Conservation (phyloP, 176 grass and related monocot genomes). For the Calamus simplicifolius region DNA sequence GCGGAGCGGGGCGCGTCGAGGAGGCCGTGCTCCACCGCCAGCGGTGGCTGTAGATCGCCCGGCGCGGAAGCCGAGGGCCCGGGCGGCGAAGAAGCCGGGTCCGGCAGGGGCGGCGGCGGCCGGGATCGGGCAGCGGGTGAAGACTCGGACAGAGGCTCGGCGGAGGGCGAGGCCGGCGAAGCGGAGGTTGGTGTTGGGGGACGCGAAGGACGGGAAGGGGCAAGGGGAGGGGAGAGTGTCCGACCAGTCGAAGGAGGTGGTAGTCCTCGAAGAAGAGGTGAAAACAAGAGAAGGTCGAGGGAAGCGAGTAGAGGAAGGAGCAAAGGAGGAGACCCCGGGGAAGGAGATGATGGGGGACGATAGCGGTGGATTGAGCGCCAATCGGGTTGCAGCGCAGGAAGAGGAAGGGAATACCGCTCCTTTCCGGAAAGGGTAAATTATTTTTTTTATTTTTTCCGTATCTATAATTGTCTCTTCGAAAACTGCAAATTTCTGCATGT, state of each 20-base stretch:
- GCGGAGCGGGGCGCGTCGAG: constrained; percentile 9
- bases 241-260: constrained; percentile 1
- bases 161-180: too few species aligned
- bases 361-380: constrained; percentile 19
- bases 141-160: too few species aligned
- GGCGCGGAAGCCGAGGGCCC: constrained; percentile 23
- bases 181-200: too few species aligned
- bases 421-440: constrained; percentile 15
- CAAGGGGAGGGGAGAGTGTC: background rate
- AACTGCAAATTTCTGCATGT: background rate
- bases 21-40: constrained; percentile 14
- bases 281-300: background rate
- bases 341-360: constrained; percentile 9
- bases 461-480: background rate
- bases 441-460: background rate
- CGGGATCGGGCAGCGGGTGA: too few species aligned
- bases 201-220: background rate
- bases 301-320: constrained; percentile 6
- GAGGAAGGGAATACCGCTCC: constrained; percentile 17
- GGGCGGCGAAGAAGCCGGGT: constrained; percentile 5
- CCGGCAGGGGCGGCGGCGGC: background rate
- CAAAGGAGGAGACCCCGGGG: background rate
- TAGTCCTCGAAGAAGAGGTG: background rate
- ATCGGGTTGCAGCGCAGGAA: constrained; percentile 13
- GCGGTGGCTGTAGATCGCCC: constrained; percentile 8